Conservation (phyloP, 805 yeast genomes). For the Spathaspora girioi region DNA sequence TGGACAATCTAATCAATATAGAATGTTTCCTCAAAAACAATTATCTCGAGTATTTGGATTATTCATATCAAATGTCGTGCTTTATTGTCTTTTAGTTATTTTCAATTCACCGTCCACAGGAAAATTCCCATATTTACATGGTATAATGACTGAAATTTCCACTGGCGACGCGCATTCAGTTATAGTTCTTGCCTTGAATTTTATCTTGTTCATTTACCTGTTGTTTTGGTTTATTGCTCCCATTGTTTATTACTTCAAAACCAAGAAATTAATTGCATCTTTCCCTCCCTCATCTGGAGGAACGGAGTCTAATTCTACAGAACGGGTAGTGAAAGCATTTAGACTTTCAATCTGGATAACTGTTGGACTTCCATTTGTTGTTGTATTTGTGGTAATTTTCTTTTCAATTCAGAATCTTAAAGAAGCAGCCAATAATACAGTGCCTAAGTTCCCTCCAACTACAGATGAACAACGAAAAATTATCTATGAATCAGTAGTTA, state of each 20-base stretch:
- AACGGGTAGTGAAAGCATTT: constrained; percentile 18
- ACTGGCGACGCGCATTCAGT: background rate
- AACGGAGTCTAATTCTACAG: constrained; percentile 13
- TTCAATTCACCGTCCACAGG: constrained; percentile 6
- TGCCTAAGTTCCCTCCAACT: background rate
- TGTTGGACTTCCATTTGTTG: constrained; percentile 21
- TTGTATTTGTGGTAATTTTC: constrained; percentile 3
- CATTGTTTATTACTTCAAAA: constrained; percentile 19
- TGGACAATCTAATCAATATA: constrained; percentile 17
- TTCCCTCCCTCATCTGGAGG: constrained; percentile 23
- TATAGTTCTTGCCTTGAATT: background rate
- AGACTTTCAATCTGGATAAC: constrained; percentile 22
- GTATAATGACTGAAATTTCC: background rate
- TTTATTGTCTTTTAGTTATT: constrained; percentile 7
- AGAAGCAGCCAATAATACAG: background rate
- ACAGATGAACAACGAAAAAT: background rate
- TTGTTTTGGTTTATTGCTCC: constrained; percentile 13
- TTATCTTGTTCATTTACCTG: constrained; percentile 2
- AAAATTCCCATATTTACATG: background rate
- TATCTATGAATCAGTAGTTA: background rate
- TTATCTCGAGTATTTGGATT: background rate
- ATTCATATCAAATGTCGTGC: constrained; percentile 1
- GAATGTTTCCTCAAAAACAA: constrained; percentile 17
- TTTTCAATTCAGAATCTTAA: background rate
- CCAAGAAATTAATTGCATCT: constrained; percentile 21